Percentiles rank a stretch among this genome's conserved stretches.
phyloP scores from a whole-genome alignment of 2,329 filamentous ascomycete genomes.

The Fusarium proliferatum region DNA sequence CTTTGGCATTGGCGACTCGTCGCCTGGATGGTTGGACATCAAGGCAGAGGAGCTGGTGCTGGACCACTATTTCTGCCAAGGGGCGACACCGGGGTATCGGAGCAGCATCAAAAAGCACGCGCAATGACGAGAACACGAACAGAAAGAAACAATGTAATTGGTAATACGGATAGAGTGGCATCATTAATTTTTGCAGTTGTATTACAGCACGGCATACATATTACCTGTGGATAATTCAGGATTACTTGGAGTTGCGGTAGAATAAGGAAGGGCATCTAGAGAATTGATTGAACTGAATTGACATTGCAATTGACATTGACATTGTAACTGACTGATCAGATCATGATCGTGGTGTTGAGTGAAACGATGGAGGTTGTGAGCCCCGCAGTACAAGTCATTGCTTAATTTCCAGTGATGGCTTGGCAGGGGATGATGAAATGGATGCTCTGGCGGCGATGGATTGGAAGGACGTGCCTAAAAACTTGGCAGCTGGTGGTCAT shows the following conservation, averaged over 20 bases:
- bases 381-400: slow-evolving; percentile 7
- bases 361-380: not conserved
- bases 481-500: slow-evolving; percentile 1
- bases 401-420: slow-evolving; percentile 20
- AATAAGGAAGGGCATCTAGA: not conserved
- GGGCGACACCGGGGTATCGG: slow-evolving; percentile 18
- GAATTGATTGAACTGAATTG: not conserved
- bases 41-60: slow-evolving; percentile 33
- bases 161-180: slow-evolving; percentile 25
- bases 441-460: not conserved
- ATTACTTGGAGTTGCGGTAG: slow-evolving; percentile 23
- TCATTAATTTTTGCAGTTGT: slow-evolving; percentile 15
- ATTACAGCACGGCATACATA: slow-evolving; percentile 5
- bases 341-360: not conserved
- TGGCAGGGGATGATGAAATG: slow-evolving; percentile 5
- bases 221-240: slow-evolving; percentile 7
- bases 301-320: not conserved
- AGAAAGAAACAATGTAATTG: slow-evolving; percentile 25
- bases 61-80: slow-evolving; percentile 38
- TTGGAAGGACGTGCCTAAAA: not conserved
- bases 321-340: not conserved
- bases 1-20: slow-evolving; percentile 38
- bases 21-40: slow-evolving; percentile 38
- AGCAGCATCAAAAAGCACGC: slow-evolving; percentile 25
- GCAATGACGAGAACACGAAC: slow-evolving; percentile 30